A percentile compares a stretch with the other conserved stretches of the same genome.
These are phyloP conservation scores for Halenospora varia DNA, from an alignment of 495 filamentous ascomycete genomes.

Conservation along the genomic window DNA sequence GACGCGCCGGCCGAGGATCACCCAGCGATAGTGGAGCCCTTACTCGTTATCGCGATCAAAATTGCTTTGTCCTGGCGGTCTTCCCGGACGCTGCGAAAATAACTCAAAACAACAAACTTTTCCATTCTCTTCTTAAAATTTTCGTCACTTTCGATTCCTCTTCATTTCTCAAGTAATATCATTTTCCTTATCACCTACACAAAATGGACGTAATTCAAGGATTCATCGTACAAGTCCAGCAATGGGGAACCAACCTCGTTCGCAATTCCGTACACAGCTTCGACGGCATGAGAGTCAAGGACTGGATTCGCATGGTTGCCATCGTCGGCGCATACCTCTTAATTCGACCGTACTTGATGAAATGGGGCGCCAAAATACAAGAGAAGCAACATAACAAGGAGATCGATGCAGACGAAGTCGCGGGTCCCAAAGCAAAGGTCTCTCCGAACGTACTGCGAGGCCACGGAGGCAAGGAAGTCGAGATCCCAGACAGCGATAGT, in stretches of 20 bases:
- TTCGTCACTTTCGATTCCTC: not conserved
- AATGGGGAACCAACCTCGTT: not conserved
- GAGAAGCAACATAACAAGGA: constrained; percentile 39
- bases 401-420: constrained; percentile 30
- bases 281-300: constrained; percentile 44
- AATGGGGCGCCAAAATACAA: constrained; percentile 39
- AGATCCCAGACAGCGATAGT: constrained; percentile 51
- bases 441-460: constrained; percentile 49
- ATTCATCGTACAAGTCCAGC: not conserved
- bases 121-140: not conserved
- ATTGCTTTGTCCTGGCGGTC: not conserved
- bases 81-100: not conserved
- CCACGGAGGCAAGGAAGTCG: constrained; percentile 28
- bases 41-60: not conserved
- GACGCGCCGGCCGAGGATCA: constrained; percentile 10
- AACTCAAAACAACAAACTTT: not conserved
- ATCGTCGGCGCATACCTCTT: constrained; percentile 60
- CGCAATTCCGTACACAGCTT: constrained; percentile 54
- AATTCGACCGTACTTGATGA: constrained; percentile 61
- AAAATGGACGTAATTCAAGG: not conserved
- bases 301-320: constrained; percentile 59
- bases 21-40: not conserved
- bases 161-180: too few species aligned
- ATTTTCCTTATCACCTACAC: too few species aligned
- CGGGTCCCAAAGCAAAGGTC: constrained; percentile 31